These are phyloP conservation scores for Fusarium nodosum DNA, from an alignment of 2,329 filamentous ascomycete species.

Conservation along the genomic window DNA sequence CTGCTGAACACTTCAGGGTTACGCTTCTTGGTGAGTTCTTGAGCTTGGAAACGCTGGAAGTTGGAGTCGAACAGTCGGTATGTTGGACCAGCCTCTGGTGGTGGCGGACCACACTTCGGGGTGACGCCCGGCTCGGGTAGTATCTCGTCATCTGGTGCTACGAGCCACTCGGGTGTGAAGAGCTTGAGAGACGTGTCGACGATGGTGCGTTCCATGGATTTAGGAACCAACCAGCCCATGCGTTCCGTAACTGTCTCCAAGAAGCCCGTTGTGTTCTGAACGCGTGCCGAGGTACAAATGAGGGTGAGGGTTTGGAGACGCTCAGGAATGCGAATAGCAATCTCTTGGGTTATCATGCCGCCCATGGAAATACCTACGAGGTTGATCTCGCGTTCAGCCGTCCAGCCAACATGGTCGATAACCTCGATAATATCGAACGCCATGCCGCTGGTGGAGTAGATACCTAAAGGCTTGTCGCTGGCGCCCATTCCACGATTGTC, in stretches of 20 bases:
- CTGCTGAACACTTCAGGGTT: conserved; percentile 72
- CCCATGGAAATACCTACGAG: conserved; percentile 86
- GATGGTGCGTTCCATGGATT: conserved; percentile 76
- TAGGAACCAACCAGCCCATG: conserved; percentile 74
- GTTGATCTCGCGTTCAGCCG: conserved; percentile 66
- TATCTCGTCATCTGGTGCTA: conserved; percentile 68
- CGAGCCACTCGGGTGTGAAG: conserved; percentile 75
- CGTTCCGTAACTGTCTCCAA: conserved; percentile 73
- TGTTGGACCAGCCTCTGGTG: conserved; percentile 45
- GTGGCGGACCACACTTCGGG: conserved; percentile 55
- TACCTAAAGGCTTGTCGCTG: conserved; percentile 80
- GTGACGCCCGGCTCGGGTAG: conserved; percentile 63
- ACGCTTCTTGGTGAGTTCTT: conserved; percentile 79
- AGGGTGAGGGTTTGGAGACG: conserved; percentile 70
- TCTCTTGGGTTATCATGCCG: conserved; percentile 92
- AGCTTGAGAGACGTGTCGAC: conserved; percentile 73
- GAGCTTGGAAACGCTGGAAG: conserved; percentile 84
- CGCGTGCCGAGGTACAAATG: conserved; percentile 70
- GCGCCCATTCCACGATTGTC: conserved; percentile 90
- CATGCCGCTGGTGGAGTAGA: conserved; percentile 89
- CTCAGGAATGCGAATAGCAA: conserved; percentile 68
- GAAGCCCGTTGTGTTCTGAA: conserved; percentile 73
- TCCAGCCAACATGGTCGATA: conserved; percentile 78
- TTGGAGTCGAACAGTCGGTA: conserved; percentile 77
- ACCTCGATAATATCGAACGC: conserved; percentile 82